Evolutionary conservation across 495 filamentous ascomycete genomes (phyloP).

Genomic region (Neurospora sp.): DNA sequence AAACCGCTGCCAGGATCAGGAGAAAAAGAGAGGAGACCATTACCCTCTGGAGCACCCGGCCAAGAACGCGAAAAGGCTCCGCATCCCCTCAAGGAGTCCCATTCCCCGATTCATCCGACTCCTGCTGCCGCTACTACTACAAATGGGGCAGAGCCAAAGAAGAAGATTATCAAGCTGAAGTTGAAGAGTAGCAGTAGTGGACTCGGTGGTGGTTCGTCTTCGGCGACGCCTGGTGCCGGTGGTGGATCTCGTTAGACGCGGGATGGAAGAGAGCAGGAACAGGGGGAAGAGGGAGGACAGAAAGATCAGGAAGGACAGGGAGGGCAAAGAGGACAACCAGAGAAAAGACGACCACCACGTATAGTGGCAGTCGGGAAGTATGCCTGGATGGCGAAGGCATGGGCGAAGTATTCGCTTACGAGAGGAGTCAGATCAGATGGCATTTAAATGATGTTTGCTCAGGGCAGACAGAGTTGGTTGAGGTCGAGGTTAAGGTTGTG

Average conservation of each 20-base stretch:
- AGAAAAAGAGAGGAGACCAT: constrained; percentile 1
- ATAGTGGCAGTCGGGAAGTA: neutral
- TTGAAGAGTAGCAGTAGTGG: constrained; percentile 12
- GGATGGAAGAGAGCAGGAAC: neutral
- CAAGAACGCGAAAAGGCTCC: neutral
- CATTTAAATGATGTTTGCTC: neutral
- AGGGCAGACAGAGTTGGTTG: neutral
- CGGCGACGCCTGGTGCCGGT: neutral
- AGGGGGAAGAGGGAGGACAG: neutral
- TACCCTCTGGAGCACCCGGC: neutral
- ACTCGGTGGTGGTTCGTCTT: neutral
- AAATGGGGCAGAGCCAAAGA: neutral
- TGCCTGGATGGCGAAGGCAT: neutral
- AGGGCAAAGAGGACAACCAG: neutral
- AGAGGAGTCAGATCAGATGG: neutral
- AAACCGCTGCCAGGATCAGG: neutral
- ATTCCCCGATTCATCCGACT: neutral
- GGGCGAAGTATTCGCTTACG: neutral
- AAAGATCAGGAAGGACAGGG: neutral
- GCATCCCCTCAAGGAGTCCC: neutral
- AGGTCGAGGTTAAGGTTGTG: neutral
- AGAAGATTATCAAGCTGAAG: constrained; percentile 30
- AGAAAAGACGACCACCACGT: neutral
- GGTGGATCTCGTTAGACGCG: neutral
- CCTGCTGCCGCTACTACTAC: neutral